These are phyloP conservation scores for Calonectria montana DNA, from an alignment of 2,329 filamentous ascomycete genomes.

Conservation along the genomic window DNA sequence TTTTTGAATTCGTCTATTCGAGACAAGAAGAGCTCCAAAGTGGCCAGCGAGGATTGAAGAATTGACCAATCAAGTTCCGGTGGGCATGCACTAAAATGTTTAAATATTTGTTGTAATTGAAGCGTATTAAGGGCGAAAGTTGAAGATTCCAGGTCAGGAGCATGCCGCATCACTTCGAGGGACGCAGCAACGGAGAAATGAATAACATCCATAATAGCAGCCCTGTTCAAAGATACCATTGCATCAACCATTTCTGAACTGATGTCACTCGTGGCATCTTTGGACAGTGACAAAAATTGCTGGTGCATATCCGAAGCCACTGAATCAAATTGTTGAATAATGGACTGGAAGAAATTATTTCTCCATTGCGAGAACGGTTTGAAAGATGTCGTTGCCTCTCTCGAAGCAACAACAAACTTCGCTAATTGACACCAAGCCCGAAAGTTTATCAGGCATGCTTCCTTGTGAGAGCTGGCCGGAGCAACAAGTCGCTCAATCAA, in stretches of 20 bases:
- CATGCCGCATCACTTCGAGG: conserved; percentile 61
- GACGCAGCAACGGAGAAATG: conserved; percentile 61
- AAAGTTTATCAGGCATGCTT: conserved; percentile 73
- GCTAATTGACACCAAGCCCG: conserved; percentile 73
- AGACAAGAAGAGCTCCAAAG: conserved; percentile 59
- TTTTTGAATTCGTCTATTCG: conserved; percentile 57
- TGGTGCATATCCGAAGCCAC: conserved; percentile 67
- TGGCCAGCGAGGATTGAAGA: conserved; percentile 57
- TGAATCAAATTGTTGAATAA: conserved; percentile 68
- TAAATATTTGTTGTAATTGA: conserved; percentile 65
- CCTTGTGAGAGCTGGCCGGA: conserved; percentile 71
- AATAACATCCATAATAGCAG: conserved; percentile 64
- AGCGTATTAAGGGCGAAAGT: conserved; percentile 61
- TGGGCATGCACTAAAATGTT: conserved; percentile 56
- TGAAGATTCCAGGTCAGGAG: conserved; percentile 58
- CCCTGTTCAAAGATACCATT: conserved; percentile 64
- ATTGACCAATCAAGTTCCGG: conserved; percentile 61
- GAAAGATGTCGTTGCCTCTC: conserved; percentile 61
- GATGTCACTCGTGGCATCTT: conserved; percentile 56
- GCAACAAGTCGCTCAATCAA: conserved; percentile 70
- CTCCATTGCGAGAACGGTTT: conserved; percentile 61
- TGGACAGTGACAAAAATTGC: conserved; percentile 63
- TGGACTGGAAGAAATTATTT: conserved; percentile 66
- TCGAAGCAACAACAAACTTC: conserved; percentile 65
- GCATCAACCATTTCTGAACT: conserved; percentile 58